Conservation (phyloP, 2,329 filamentous ascomycete species). For the Keithomyces neogunnii region DNA sequence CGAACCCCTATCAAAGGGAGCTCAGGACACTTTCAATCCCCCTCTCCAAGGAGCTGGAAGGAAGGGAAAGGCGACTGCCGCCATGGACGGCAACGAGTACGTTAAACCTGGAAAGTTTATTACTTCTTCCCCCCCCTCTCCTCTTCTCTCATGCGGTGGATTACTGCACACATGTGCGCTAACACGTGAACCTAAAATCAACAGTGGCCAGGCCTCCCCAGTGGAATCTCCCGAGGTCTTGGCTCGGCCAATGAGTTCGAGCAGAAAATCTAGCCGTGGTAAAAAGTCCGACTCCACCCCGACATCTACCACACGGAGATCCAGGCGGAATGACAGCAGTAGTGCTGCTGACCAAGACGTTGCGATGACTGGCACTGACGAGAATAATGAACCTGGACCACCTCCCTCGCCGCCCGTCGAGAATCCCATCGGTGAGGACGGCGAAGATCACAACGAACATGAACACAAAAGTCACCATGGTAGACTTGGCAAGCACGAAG, state of each 20-base stretch:
- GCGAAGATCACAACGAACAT: constrained; percentile 21
- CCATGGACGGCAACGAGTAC: constrained; percentile 70
- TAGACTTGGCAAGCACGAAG: constrained; percentile 16
- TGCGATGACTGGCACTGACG: constrained; percentile 62
- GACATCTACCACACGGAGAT: constrained; percentile 33
- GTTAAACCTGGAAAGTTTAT: constrained; percentile 8
- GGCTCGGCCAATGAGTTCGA: constrained; percentile 54
- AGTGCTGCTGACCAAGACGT: constrained; percentile 54
- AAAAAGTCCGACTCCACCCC: constrained; percentile 49
- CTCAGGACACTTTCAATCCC: constrained; percentile 18
- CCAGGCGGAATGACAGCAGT: constrained; percentile 46
- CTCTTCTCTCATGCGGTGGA: neutral
- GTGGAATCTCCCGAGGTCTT: constrained; percentile 52
- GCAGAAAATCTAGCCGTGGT: constrained; percentile 62
- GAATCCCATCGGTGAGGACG: constrained; percentile 29
- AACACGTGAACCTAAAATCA: constrained; percentile 7
- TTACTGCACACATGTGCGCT: neutral
- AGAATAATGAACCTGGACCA: constrained; percentile 33
- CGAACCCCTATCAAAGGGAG: constrained; percentile 32
- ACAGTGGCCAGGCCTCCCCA: constrained; percentile 35
- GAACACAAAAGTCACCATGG: constrained; percentile 24
- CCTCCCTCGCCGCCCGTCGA: constrained; percentile 31
- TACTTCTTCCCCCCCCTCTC: neutral
- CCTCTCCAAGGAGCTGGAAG: constrained; percentile 39
- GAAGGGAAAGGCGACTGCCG: constrained; percentile 52